Percentiles rank a stretch among this genome's conserved stretches.
These are phyloP conservation scores for Lumnitzera racemosa DNA, from an alignment of 345 rosid genomes.

Conservation along the genomic window DNA sequence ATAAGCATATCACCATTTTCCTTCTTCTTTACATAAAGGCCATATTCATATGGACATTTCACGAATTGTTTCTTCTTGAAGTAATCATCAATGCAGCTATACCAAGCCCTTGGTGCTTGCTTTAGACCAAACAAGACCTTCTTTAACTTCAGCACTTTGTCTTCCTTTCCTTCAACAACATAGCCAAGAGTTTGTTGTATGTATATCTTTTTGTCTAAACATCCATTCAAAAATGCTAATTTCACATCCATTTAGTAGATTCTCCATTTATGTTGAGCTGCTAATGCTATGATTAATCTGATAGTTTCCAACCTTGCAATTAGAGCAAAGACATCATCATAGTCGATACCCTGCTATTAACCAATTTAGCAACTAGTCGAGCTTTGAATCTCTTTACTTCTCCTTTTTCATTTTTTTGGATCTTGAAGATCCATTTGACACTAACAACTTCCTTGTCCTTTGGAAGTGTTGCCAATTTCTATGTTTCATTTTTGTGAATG, in stretches of 20 bases:
- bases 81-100: not conserved
- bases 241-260: conserved; percentile 5
- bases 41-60: conserved; percentile 1
- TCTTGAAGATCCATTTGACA: conserved; percentile 3
- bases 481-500: not conserved
- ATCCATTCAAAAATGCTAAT: conserved; percentile 6
- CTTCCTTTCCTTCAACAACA: not conserved
- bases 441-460: not conserved
- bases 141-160: not conserved
- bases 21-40: not conserved
- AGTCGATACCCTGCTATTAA: not conserved
- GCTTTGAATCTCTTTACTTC: not conserved
- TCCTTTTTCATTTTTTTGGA: not conserved
- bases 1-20: not conserved
- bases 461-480: not conserved
- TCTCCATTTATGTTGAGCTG: not conserved
- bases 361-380: not conserved
- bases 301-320: conserved; percentile 3
- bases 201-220: conserved; percentile 2
- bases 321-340: conserved; percentile 5
- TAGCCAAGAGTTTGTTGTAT: not conserved
- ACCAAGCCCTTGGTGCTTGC: conserved; percentile 1
- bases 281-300: not conserved
- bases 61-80: not conserved
- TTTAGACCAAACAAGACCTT: not conserved